phyloP scores from a whole-genome alignment of 1,139 yeast species.

The Lodderomyces theae region DNA sequence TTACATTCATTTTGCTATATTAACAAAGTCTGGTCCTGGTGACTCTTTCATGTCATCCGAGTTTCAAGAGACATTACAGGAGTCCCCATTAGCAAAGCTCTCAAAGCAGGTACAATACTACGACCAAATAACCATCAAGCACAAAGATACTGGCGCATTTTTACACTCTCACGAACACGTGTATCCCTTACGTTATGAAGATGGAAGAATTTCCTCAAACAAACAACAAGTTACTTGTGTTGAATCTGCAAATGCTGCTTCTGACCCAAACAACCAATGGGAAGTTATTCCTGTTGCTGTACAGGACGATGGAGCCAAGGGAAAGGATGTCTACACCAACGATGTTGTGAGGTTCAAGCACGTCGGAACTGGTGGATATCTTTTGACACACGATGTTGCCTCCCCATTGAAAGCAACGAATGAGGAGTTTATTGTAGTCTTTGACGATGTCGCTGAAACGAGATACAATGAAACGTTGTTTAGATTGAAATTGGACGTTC shows the following conservation, averaged over 20 bases:
- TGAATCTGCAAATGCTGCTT: constrained; percentile 38
- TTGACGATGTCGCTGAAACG: constrained; percentile 50
- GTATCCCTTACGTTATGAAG: constrained; percentile 92
- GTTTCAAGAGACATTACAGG: constrained; percentile 88
- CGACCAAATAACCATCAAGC: constrained; percentile 74
- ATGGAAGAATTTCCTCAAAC: constrained; percentile 92
- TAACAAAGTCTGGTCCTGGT: constrained; percentile 90
- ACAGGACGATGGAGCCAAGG: constrained; percentile 29
- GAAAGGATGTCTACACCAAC: constrained; percentile 41
- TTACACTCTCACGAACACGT: constrained; percentile 74
- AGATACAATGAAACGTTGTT: constrained; percentile 72
- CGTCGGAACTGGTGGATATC: constrained; percentile 70
- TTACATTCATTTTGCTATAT: constrained; percentile 80
- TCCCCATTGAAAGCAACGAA: constrained; percentile 90
- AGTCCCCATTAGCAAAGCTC: constrained; percentile 70
- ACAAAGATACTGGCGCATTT: constrained; percentile 69
- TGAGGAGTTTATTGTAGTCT: constrained; percentile 82
- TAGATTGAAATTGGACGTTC: constrained; percentile 55
- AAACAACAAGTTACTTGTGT: constrained; percentile 93
- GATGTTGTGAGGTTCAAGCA: constrained; percentile 80
- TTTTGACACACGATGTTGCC: constrained; percentile 94
- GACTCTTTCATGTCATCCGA: constrained; percentile 90
- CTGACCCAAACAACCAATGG: constrained; percentile 80
- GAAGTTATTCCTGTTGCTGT: constrained; percentile 64
- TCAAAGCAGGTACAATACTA: constrained; percentile 71